These are phyloP conservation scores for Candida mesenterica DNA, from an alignment of 1,139 yeast genomes.

Conservation along the genomic window DNA sequence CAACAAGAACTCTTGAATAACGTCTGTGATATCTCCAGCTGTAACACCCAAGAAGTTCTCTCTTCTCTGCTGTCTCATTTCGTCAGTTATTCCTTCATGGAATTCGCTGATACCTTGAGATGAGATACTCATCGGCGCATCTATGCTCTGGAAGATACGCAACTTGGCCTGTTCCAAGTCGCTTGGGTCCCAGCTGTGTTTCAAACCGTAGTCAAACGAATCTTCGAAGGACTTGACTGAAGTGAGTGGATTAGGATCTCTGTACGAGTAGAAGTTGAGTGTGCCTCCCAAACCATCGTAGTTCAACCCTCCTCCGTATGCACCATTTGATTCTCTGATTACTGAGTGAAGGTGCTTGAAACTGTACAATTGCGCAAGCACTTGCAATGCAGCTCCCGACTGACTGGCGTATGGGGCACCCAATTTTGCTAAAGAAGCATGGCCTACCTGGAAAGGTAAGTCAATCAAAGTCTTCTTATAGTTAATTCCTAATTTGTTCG, in stretches of 20 bases:
- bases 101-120: conserved; percentile 72
- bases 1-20: conserved; percentile 57
- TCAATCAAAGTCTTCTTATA: conserved; percentile 47
- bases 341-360: conserved; percentile 86
- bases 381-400: conserved; percentile 85
- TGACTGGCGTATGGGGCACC: conserved; percentile 68
- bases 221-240: conserved; percentile 61
- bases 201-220: conserved; percentile 56
- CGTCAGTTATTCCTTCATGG: conserved; percentile 70
- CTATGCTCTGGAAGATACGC: conserved; percentile 85
- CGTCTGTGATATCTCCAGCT: conserved; percentile 61
- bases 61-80: conserved; percentile 78
- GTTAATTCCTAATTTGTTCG: conserved; percentile 11
- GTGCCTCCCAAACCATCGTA: conserved; percentile 82
- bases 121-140: conserved; percentile 83
- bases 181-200: conserved; percentile 49
- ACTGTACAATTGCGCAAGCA: conserved; percentile 75
- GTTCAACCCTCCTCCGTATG: conserved; percentile 93
- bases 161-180: conserved; percentile 89
- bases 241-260: conserved; percentile 85
- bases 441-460: conserved; percentile 88
- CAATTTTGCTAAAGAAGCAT: conserved; percentile 64
- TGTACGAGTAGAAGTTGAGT: conserved; percentile 80
- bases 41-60: conserved; percentile 65
- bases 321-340: conserved; percentile 94